phyloP scores from a whole-genome alignment of 2,329 filamentous ascomycete species.

The Fusarium globosum region DNA sequence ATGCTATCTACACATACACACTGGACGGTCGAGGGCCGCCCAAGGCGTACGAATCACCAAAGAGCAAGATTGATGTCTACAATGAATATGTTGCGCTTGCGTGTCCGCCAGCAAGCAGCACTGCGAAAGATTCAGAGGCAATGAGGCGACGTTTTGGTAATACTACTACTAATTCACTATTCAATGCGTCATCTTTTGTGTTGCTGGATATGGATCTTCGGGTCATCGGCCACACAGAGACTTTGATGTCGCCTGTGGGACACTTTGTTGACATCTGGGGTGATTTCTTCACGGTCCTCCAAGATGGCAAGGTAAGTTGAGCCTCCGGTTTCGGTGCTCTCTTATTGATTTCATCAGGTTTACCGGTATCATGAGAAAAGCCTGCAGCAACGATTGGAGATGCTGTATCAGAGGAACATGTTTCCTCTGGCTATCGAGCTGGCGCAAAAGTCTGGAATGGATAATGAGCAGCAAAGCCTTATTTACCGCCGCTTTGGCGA shows the following conservation, averaged over 20 bases:
- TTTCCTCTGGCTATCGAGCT: slow-evolving; percentile 92
- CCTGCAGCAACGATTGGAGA: slow-evolving; percentile 89
- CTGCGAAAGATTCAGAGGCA: slow-evolving; percentile 66
- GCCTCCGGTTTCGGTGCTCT: neutral
- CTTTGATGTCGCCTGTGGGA: slow-evolving; percentile 82
- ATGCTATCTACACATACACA: slow-evolving; percentile 95
- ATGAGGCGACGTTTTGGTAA: slow-evolving; percentile 79
- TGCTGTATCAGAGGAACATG: slow-evolving; percentile 93
- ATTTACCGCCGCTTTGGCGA: slow-evolving; percentile 97
- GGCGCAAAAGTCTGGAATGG: slow-evolving; percentile 88
- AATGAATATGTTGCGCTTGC: slow-evolving; percentile 89
- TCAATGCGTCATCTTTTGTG: slow-evolving; percentile 88
- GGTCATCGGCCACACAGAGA: slow-evolving; percentile 89
- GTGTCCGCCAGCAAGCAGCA: slow-evolving; percentile 74
- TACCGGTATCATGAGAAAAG: slow-evolving; percentile 91
- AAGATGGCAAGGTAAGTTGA: slow-evolving; percentile 83
- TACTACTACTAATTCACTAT: slow-evolving; percentile 76
- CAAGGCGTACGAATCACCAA: slow-evolving; percentile 90
- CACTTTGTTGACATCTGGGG: slow-evolving; percentile 89
- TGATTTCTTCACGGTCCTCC: slow-evolving; percentile 87
- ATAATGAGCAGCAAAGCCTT: slow-evolving; percentile 82
- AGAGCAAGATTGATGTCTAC: slow-evolving; percentile 82
- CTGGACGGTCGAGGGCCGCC: slow-evolving; percentile 86
- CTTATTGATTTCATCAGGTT: slow-evolving; percentile 63
- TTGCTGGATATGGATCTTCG: slow-evolving; percentile 92